A percentile compares a stretch with the other conserved stretches of the same genome.
Conservation (phyloP, 108 stramenopile genomes). For the Nitzschia palea region DNA sequence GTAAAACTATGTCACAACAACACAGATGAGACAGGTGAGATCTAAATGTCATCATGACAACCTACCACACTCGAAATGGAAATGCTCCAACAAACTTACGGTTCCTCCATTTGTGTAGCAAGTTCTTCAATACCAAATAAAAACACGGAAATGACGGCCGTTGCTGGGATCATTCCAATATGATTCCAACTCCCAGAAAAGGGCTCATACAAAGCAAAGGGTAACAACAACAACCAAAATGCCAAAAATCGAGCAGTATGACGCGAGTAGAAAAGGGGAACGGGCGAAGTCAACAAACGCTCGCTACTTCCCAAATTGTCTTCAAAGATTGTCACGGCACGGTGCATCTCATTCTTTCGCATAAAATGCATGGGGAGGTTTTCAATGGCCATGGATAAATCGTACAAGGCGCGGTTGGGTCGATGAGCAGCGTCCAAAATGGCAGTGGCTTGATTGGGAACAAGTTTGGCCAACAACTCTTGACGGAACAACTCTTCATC, state of each 20-base stretch:
- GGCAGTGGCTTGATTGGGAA: constrained; percentile 55
- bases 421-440: constrained; percentile 67
- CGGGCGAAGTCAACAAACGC: constrained; percentile 67
- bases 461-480: constrained; percentile 56
- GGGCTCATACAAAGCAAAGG: constrained; percentile 72
- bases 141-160: constrained; percentile 55
- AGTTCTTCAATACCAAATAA: constrained; percentile 88
- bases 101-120: constrained; percentile 82
- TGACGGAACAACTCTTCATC: constrained; percentile 55
- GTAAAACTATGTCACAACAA: too few relatives aligned
- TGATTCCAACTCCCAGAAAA: constrained; percentile 77
- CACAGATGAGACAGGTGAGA: too few relatives aligned
- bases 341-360: constrained; percentile 72
- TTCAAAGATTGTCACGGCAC: constrained; percentile 67
- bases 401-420: constrained; percentile 73
- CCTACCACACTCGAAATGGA: too few relatives aligned
- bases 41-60: too few relatives aligned
- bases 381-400: constrained; percentile 71
- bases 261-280: constrained; percentile 71
- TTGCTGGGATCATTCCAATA: constrained; percentile 71
- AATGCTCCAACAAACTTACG: too few relatives aligned
- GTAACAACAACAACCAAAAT: constrained; percentile 73
- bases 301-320: constrained; percentile 67
- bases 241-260: constrained; percentile 80
- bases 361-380: constrained; percentile 77